Evolutionary conservation across 192 early-diverging fungal species (phyloP).

Genomic region (Coemansia sp.): DNA sequence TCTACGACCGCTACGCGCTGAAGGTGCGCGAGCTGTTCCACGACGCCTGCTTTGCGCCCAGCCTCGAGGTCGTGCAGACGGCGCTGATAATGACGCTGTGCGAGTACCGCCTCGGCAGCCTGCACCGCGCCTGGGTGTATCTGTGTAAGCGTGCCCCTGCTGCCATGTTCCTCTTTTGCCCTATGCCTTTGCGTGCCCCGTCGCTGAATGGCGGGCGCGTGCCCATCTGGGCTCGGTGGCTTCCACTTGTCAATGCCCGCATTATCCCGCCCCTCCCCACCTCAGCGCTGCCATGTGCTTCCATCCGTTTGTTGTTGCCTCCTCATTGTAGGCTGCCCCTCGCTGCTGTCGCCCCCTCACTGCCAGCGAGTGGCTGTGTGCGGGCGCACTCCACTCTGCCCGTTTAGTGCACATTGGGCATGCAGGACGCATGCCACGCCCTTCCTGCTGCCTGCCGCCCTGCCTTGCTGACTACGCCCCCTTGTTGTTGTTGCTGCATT

Average conservation of each 20-base stretch:
- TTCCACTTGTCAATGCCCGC: constrained; percentile 12
- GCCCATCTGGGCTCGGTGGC: constrained; percentile 14
- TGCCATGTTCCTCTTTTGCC: background rate
- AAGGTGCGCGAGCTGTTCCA: constrained; percentile 51
- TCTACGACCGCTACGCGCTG: constrained; percentile 41
- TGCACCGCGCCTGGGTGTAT: constrained; percentile 50
- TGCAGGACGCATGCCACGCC: no score
- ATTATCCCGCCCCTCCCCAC: background rate
- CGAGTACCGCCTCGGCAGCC: constrained; percentile 48
- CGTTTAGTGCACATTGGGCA: no score
- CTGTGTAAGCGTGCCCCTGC: constrained; percentile 36
- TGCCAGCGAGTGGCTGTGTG: no score
- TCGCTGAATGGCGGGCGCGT: background rate
- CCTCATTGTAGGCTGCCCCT: no score
- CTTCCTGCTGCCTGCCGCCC: no score
- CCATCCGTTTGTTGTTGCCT: no score
- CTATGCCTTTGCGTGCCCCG: constrained; percentile 1
- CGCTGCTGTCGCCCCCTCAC: no score
- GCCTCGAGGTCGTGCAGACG: constrained; percentile 49
- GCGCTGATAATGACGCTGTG: constrained; percentile 53
- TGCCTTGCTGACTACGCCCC: no score
- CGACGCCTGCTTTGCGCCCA: constrained; percentile 50
- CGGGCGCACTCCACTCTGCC: no score
- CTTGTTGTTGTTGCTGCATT: no score
- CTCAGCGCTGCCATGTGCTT: background rate